Conservation (phyloP, 495 filamentous ascomycete species). For the Emericellopsis terricola region DNA sequence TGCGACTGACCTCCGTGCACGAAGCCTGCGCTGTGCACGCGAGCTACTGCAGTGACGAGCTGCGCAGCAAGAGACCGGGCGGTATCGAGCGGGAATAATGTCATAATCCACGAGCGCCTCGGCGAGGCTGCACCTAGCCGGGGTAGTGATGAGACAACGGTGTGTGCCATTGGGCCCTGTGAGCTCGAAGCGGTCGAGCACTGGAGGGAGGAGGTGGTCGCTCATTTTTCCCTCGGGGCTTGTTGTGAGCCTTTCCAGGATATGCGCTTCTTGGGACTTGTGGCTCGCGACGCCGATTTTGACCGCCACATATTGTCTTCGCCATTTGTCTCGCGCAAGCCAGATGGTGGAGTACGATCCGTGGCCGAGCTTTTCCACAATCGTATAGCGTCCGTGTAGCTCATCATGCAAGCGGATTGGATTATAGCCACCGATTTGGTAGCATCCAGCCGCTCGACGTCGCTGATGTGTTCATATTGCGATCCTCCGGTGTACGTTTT, state of each 20-base stretch:
- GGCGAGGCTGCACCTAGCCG: neutral
- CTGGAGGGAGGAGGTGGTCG: slow-evolving; percentile 3
- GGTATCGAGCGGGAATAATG: neutral
- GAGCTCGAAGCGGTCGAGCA: slow-evolving; percentile 16
- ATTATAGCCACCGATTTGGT: neutral
- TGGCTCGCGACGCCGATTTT: slow-evolving; percentile 8
- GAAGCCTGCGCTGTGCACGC: neutral
- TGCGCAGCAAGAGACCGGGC: neutral
- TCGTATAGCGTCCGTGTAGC: neutral
- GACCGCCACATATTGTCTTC: slow-evolving; percentile 8
- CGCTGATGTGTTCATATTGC: no score
- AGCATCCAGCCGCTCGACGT: no score
- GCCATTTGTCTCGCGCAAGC: slow-evolving; percentile 29
- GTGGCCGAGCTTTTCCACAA: slow-evolving; percentile 32
- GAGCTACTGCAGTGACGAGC: neutral
- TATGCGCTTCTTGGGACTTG: slow-evolving; percentile 4
- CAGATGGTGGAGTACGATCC: slow-evolving; percentile 35
- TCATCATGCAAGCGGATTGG: neutral
- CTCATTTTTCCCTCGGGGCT: neutral
- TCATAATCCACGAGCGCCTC: slow-evolving; percentile 1
- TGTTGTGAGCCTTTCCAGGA: slow-evolving; percentile 1
- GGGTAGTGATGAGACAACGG: slow-evolving; percentile 11
- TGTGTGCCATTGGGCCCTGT: slow-evolving; percentile 21
- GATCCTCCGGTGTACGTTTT: no score
- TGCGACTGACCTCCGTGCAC: neutral